Percentiles rank a stretch among this genome's conserved stretches.
phyloP scores from a whole-genome alignment of 2,329 filamentous ascomycete genomes.

The Bipolaris sorokiniana region DNA sequence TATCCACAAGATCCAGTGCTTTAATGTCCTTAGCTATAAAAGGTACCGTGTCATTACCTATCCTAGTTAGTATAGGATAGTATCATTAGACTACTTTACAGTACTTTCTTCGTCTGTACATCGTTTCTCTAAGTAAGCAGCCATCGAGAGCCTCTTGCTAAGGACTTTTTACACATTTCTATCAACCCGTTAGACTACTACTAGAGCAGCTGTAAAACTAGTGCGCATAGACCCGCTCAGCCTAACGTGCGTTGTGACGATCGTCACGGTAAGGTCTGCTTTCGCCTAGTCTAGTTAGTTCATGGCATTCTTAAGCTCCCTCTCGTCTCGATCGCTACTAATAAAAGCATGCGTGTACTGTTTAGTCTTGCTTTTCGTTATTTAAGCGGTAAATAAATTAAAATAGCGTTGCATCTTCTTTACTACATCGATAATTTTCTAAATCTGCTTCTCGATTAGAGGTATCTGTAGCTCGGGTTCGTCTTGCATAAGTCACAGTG shows the following conservation, averaged over 20 bases:
- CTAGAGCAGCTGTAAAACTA: slow-evolving; percentile 4
- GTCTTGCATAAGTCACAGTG: slow-evolving; percentile 11
- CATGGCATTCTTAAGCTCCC: slow-evolving; percentile 5
- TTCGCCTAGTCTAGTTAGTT: slow-evolving; percentile 1
- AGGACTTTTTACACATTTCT: slow-evolving; percentile 7
- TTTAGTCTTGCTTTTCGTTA: slow-evolving; percentile 8
- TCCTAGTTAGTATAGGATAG: neutral
- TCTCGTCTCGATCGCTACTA: neutral
- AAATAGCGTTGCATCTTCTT: slow-evolving; percentile 10
- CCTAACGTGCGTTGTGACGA: slow-evolving; percentile 8
- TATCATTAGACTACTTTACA: neutral
- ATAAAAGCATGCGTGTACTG: slow-evolving; percentile 5
- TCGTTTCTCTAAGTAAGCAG: slow-evolving; percentile 8
- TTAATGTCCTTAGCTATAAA: slow-evolving; percentile 1
- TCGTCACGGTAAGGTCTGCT: slow-evolving; percentile 6
- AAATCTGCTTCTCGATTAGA: slow-evolving; percentile 7
- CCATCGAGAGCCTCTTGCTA: slow-evolving; percentile 1
- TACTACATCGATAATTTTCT: slow-evolving; percentile 5
- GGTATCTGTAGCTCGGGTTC: slow-evolving; percentile 10
- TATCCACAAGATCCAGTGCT: slow-evolving; percentile 6
- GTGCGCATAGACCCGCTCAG: slow-evolving; percentile 5
- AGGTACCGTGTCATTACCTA: slow-evolving; percentile 3
- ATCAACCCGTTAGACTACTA: slow-evolving; percentile 4
- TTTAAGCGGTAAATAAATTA: slow-evolving; percentile 6
- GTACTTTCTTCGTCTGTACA: slow-evolving; percentile 6